Percentiles rank a stretch among this genome's conserved stretches.
Conservation (phyloP, 2,329 filamentous ascomycete genomes). For the Sclerotinia nivalis region DNA sequence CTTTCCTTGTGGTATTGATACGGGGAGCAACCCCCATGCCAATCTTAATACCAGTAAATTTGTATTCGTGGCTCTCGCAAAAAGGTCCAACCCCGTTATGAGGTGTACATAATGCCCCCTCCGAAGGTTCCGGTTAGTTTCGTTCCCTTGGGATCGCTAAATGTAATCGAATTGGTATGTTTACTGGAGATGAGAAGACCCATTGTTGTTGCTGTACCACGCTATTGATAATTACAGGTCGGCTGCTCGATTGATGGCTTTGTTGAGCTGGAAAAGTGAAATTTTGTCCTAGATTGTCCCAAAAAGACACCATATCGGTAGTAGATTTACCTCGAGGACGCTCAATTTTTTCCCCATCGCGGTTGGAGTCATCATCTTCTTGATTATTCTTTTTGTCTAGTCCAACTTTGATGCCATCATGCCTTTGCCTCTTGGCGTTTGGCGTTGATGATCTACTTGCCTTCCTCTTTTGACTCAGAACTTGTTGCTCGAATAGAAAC, state of each 20-base stretch:
- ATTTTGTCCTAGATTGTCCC: background rate
- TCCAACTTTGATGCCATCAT: too few species aligned
- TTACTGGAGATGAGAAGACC: background rate
- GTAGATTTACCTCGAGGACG: background rate
- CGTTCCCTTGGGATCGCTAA: background rate
- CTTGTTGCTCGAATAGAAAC: background rate
- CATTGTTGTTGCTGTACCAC: background rate
- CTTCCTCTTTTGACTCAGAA: background rate
- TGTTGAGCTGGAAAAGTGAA: background rate
- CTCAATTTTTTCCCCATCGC: too few species aligned
- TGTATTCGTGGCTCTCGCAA: too few species aligned
- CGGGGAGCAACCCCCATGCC: too few species aligned
- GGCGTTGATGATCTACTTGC: background rate
- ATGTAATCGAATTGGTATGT: background rate
- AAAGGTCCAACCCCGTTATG: too few species aligned
- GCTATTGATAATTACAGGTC: background rate
- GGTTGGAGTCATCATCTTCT: background rate
- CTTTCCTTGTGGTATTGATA: background rate
- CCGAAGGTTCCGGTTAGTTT: background rate
- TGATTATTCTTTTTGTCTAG: background rate
- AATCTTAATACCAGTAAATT: background rate
- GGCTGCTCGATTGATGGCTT: background rate
- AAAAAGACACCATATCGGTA: background rate
- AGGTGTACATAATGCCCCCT: too few species aligned
- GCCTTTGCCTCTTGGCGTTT: background rate